Evolutionary conservation across 129 eudicot genomes (phyloP).

Genomic region (Calendula officinalis): DNA sequence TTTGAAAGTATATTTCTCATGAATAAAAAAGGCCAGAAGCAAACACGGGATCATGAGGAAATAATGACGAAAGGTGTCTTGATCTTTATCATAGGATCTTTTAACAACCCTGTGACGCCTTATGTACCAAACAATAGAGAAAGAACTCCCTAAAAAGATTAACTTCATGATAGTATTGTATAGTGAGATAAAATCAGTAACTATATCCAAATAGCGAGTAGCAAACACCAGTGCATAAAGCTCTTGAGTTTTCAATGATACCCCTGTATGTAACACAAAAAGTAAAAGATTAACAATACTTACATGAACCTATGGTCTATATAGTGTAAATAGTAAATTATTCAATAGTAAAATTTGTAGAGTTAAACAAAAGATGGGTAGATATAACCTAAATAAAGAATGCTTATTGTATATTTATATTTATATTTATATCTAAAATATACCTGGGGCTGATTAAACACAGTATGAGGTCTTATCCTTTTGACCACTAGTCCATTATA

Average conservation of each 20-base stretch:
- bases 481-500: background rate
- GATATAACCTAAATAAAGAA: background rate
- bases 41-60: slow-evolving; percentile 73
- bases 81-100: slow-evolving; percentile 91
- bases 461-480: slow-evolving; percentile 4
- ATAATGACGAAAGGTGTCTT: slow-evolving; percentile 87
- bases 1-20: slow-evolving; percentile 70
- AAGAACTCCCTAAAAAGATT: slow-evolving; percentile 83
- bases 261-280: slow-evolving; percentile 50
- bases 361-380: background rate
- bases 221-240: slow-evolving; percentile 88
- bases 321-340: background rate
- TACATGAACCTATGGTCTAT: slow-evolving; percentile 1
- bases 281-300: slow-evolving; percentile 8
- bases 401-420: too few relatives aligned
- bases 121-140: slow-evolving; percentile 96
- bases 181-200: slow-evolving; percentile 70
- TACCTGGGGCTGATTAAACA: slow-evolving; percentile 1
- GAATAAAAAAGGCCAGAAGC: slow-evolving; percentile 57
- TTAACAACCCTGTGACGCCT: slow-evolving; percentile 79
- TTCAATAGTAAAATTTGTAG: background rate
- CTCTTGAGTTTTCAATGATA: slow-evolving; percentile 93
- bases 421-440: background rate
- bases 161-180: slow-evolving; percentile 79
- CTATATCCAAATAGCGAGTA: slow-evolving; percentile 85